Conservation (phyloP, 306 rosid genomes). For the Parietaria judaica region DNA sequence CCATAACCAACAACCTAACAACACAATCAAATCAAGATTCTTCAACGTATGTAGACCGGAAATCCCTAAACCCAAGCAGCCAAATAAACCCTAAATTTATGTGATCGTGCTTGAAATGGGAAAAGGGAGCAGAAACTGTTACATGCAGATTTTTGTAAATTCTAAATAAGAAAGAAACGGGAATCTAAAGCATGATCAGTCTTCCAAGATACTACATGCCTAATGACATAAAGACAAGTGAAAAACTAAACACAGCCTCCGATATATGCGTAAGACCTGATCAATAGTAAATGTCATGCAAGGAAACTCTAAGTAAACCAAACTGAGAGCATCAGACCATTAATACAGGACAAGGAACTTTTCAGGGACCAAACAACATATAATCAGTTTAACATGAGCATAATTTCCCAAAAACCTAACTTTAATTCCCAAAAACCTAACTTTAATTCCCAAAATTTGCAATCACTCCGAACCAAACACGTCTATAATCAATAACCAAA, state of each 20-base stretch:
- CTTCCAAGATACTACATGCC: not conserved
- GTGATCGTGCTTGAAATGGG: not conserved
- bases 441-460: not conserved
- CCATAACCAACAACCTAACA: not conserved
- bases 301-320: not conserved
- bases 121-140: not conserved
- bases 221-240: conserved; percentile 11
- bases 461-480: not conserved
- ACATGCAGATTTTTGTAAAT: not conserved
- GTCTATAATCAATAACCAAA: not conserved
- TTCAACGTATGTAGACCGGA: not conserved
- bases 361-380: not conserved
- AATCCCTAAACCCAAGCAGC: not conserved
- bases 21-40: not conserved
- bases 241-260: conserved; percentile 1
- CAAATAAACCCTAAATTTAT: not conserved
- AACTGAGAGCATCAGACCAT: not conserved
- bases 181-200: not conserved
- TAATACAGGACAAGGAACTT: not conserved
- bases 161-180: not conserved
- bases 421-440: not conserved
- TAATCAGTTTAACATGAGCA: no score
- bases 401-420: conserved; percentile 3
- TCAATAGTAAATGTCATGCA: not conserved
- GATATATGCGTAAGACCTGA: conserved; percentile 2